Percentiles rank a stretch among this genome's conserved stretches.
Evolutionary conservation across 257 asterid genomes (phyloP).

Genomic region (Primulina tabacum): DNA sequence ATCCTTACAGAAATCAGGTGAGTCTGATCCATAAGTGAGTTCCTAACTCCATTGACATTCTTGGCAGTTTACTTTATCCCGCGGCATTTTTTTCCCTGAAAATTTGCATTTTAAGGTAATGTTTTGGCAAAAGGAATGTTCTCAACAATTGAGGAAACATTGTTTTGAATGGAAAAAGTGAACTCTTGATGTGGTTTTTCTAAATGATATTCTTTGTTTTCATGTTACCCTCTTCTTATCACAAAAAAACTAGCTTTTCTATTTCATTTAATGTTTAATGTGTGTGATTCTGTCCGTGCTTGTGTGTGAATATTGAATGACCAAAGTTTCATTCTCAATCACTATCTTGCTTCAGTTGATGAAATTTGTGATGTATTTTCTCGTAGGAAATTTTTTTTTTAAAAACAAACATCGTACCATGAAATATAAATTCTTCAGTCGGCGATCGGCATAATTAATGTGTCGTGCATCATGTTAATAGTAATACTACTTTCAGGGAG

Average conservation of each 20-base stretch:
- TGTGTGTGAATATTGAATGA: not conserved
- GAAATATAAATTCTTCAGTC: too few species aligned
- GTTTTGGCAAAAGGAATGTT: not conserved
- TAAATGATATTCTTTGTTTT: not conserved
- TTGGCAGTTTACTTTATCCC: not conserved
- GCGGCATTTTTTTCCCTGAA: not conserved
- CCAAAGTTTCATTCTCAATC: not conserved
- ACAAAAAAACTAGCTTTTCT: not conserved
- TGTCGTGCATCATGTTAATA: not conserved
- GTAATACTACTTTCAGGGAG: slow-evolving; percentile 49
- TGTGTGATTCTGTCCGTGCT: not conserved
- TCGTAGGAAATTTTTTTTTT: not conserved
- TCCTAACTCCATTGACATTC: not conserved
- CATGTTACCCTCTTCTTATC: not conserved
- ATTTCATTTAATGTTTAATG: too few species aligned
- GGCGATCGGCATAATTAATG: not conserved
- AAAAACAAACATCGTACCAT: not conserved
- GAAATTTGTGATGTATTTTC: not conserved
- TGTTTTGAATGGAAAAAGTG: not conserved
- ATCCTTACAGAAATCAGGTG: slow-evolving; percentile 76
- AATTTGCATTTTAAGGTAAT: not conserved
- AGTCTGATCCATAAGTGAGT: not conserved
- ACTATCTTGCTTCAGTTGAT: not conserved
- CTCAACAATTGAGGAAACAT: not conserved
- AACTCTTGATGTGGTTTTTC: not conserved